Percentiles rank a stretch among this genome's conserved stretches.
phyloP scores from a whole-genome alignment of 768 basidiomycete genomes.

The Pilatotrama ljubarskyi region DNA sequence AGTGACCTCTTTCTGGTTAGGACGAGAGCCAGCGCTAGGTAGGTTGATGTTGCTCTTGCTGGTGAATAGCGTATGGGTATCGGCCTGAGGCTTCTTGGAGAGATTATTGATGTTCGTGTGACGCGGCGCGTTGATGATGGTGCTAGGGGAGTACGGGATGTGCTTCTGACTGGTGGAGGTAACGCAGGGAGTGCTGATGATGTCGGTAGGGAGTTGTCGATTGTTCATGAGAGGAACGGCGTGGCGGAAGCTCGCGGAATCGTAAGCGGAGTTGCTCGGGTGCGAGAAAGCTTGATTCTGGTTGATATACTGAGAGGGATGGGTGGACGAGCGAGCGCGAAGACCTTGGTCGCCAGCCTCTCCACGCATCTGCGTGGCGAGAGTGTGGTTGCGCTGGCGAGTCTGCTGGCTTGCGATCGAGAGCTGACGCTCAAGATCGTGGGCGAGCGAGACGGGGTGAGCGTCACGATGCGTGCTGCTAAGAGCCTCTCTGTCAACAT shows the following conservation, averaged over 20 bases:
- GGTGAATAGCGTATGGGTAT: constrained; percentile 20
- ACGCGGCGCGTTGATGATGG: background rate
- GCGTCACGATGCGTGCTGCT: background rate
- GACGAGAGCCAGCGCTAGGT: constrained; percentile 2
- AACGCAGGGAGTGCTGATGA: background rate
- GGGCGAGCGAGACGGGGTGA: background rate
- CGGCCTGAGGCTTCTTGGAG: background rate
- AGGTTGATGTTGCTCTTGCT: constrained; percentile 22
- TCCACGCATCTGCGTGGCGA: constrained; percentile 22
- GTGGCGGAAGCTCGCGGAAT: background rate
- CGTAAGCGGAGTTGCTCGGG: constrained; percentile 2
- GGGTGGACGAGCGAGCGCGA: constrained; percentile 28
- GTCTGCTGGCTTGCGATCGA: constrained; percentile 5
- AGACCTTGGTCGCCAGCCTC: constrained; percentile 18
- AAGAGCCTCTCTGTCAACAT: background rate
- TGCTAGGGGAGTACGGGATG: background rate
- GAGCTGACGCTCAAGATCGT: constrained; percentile 14
- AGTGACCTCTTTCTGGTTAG: background rate
- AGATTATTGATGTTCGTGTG: background rate
- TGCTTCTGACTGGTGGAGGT: background rate
- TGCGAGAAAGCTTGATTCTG: background rate
- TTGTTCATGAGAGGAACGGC: background rate
- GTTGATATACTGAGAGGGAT: constrained; percentile 27
- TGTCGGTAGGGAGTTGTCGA: background rate
- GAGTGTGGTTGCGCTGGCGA: constrained; percentile 31